Conservation (phyloP, 2,329 filamentous ascomycete genomes). For the Cladosporium sphaerospermum region DNA sequence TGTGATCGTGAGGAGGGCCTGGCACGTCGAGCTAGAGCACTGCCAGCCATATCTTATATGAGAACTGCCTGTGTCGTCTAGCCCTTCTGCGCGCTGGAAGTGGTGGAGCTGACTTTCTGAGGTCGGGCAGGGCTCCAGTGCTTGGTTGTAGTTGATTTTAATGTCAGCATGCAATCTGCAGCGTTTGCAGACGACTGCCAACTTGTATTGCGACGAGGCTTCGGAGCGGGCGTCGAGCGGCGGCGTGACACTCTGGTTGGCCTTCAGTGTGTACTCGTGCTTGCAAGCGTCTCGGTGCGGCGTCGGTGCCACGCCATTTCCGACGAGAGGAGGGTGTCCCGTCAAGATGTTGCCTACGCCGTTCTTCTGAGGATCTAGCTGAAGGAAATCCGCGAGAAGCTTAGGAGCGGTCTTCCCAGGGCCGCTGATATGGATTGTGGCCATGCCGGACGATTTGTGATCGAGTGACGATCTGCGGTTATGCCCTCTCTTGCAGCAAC, state of each 20-base stretch:
- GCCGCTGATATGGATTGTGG: conserved; percentile 13
- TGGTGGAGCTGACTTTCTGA: conserved; percentile 55
- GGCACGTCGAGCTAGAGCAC: conserved; percentile 55
- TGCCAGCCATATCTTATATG: conserved; percentile 44
- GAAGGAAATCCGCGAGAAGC: conserved; percentile 46
- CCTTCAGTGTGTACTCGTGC: conserved; percentile 55
- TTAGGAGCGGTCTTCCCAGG: conserved; percentile 46
- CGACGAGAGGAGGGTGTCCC: conserved; percentile 50
- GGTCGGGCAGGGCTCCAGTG: conserved; percentile 42
- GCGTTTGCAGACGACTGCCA: conserved; percentile 54
- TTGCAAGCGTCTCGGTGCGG: conserved; percentile 45
- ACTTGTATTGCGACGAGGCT: conserved; percentile 43
- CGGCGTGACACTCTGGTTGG: conserved; percentile 47
- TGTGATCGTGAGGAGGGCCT: conserved; percentile 46
- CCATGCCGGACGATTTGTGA: background rate
- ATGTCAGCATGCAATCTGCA: conserved; percentile 60
- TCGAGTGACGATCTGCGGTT: background rate
- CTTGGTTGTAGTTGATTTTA: conserved; percentile 44
- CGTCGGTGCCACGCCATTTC: conserved; percentile 29
- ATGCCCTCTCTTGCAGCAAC: background rate
- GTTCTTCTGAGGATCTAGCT: conserved; percentile 47
- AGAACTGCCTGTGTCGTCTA: conserved; percentile 13
- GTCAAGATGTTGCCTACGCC: conserved; percentile 42
- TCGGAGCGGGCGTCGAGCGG: conserved; percentile 36
- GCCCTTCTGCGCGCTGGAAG: conserved; percentile 32